Evolutionary conservation across 2,329 filamentous ascomycete species (phyloP), one percentile per base, ranked within the genome.

Genomic region (Exophiala viscosa): DNA sequence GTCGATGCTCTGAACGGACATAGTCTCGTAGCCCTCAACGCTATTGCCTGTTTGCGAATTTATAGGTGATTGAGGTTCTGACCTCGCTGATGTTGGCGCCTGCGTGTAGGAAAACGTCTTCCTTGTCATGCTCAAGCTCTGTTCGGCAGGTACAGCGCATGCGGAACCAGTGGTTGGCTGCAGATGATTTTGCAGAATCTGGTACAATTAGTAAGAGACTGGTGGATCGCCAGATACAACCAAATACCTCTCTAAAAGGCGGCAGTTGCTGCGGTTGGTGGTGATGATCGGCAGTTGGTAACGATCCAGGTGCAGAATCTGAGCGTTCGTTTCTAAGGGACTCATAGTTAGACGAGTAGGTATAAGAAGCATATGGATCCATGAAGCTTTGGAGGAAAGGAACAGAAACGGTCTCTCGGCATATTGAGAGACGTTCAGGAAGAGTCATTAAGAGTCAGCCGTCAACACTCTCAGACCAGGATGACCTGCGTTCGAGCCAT

Each of bases 361-460:
- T 40, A 50, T 52, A 58, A 41, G 55, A 35, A 36, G 28, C 42
- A 36, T 58, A 55, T 10, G 52, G 48, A 58, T 58, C 55, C 52
- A 58, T 58, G 43, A 55, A 52, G 41, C 45, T 34, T 34, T 46
- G 13, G 48, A 32, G 40, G 2, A 14, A 14, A 42, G 41, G 32
- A 45, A 36, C 20, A 47, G 32, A 48, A 28, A 39, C 43, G 15
- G 23, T 40, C 10, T 41, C 14, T 45, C 42, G n/a, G 28, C 36
- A 33, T 36, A 9, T 23, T 20, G 41, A 51, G 36, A 33, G 38
- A 20, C 10, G 11, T 23, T 43, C 39, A 33, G 34, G 14, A 41
- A 46, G 44, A 23, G 47, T 44, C 48, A 33, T 41, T 41, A 48
- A 33, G 49, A 48, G 38, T 20, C 46, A 45, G 55, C 36, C 48